phyloP scores from a whole-genome alignment of 305 asterid species.

The Salvia sclarea region DNA sequence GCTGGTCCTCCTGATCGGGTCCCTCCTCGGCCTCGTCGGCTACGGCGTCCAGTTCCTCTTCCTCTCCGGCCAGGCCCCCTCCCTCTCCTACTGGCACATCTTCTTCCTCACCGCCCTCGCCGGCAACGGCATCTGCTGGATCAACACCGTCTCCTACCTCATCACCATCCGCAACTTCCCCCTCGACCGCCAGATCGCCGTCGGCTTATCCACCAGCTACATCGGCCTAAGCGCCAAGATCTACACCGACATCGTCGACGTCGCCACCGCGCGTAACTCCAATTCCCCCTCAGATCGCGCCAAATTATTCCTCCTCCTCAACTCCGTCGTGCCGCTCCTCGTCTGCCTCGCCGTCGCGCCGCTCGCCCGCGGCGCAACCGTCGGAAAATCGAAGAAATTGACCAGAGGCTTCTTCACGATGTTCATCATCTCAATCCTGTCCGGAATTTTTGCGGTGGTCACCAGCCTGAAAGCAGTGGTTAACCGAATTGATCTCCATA shows the following conservation, averaged over 20 bases:
- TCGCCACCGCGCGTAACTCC: not conserved
- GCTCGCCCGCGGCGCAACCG: conserved; percentile 33
- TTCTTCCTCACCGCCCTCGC: conserved; percentile 65
- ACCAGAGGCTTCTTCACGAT: conserved; percentile 57
- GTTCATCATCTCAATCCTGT: conserved; percentile 49
- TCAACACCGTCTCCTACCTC: conserved; percentile 73
- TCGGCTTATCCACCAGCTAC: conserved; percentile 77
- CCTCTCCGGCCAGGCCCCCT: conserved; percentile 35
- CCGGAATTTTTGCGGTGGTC: conserved; percentile 57
- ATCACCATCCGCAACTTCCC: conserved; percentile 62
- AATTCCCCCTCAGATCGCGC: conserved; percentile 41
- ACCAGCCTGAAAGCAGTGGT: conserved; percentile 45
- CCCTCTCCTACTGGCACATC: conserved; percentile 54
- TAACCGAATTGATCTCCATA: conserved; percentile 21
- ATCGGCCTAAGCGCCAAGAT: conserved; percentile 74
- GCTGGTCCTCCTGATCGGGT: conserved; percentile 69
- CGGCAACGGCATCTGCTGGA: conserved; percentile 82
- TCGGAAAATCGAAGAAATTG: conserved; percentile 48
- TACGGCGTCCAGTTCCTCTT: conserved; percentile 76
- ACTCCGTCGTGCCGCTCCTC: conserved; percentile 51
- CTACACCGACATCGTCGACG: conserved; percentile 59
- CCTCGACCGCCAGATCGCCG: conserved; percentile 69
- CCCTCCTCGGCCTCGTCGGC: conserved; percentile 61
- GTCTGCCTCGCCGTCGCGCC: conserved; percentile 45
- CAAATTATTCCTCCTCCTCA: conserved; percentile 48